phyloP scores from a whole-genome alignment of 148 eudicot species.

The Cornus controversa region DNA sequence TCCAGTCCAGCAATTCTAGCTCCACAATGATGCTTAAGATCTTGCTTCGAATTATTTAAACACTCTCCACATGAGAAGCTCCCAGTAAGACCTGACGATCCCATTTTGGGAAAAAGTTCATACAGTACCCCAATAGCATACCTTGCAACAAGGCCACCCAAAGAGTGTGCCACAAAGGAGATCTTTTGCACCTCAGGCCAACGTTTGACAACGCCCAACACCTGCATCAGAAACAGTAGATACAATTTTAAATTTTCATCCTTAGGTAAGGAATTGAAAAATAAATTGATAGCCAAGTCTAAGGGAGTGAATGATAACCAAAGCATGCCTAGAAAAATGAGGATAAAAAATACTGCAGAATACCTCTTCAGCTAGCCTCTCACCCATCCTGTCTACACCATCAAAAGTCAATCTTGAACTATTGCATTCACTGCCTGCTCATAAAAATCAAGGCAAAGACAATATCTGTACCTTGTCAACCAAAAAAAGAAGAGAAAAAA shows the following conservation, averaged over 20 bases:
- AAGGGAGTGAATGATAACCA: background rate
- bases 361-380: conserved; percentile 94
- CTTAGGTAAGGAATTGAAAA: background rate
- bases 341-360: conserved; percentile 4
- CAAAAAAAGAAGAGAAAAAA: too few relatives aligned
- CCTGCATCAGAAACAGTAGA: conserved; percentile 46
- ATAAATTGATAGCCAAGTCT: background rate
- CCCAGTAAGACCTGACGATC: conserved; percentile 15
- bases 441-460: conserved; percentile 5
- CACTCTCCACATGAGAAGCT: conserved; percentile 26
- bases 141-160: conserved; percentile 93
- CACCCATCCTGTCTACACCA: conserved; percentile 92
- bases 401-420: conserved; percentile 79
- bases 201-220: conserved; percentile 51
- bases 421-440: conserved; percentile 81
- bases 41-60: conserved; percentile 17
- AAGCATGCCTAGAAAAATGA: background rate
- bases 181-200: conserved; percentile 75
- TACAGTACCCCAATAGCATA: conserved; percentile 82
- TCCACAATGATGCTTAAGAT: conserved; percentile 24
- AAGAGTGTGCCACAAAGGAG: conserved; percentile 83
- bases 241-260: background rate
- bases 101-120: conserved; percentile 23
- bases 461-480: background rate
- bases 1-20: conserved; percentile 75